Percentiles rank a stretch among this genome's conserved stretches.
Evolutionary conservation across 257 asterid genomes (phyloP).

Genomic region (Hygrophila difformis): DNA sequence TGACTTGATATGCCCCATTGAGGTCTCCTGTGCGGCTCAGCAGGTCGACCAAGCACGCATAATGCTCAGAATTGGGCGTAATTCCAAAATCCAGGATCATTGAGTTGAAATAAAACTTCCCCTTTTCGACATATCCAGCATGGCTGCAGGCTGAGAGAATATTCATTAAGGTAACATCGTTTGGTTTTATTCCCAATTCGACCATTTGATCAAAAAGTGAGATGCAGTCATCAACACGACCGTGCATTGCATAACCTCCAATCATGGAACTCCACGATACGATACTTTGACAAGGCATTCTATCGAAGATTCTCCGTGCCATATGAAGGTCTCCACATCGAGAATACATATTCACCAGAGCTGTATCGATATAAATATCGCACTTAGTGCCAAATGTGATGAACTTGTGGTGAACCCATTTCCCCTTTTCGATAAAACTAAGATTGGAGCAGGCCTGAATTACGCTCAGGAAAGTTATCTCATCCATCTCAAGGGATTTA

Average conservation of each 20-base stretch:
- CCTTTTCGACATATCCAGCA: conserved; percentile 63
- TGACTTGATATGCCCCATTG: conserved; percentile 50
- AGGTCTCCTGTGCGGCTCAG: conserved; percentile 82
- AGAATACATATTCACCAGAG: conserved; percentile 71
- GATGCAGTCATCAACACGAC: conserved; percentile 45
- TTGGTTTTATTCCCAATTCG: conserved; percentile 54
- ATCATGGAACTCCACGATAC: conserved; percentile 88
- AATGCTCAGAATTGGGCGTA: conserved; percentile 60
- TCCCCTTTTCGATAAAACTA: conserved; percentile 60
- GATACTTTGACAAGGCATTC: conserved; percentile 37
- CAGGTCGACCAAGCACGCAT: conserved; percentile 79
- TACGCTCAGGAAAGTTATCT: conserved; percentile 62
- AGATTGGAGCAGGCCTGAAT: conserved; percentile 78
- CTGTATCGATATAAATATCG: conserved; percentile 57
- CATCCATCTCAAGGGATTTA: conserved; percentile 40
- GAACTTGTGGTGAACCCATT: conserved; percentile 73
- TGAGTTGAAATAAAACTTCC: conserved; percentile 52
- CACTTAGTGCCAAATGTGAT: conserved; percentile 36
- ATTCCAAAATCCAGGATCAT: conserved; percentile 47
- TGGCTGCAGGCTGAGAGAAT: conserved; percentile 82
- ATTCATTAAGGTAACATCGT: conserved; percentile 61
- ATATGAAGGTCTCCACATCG: conserved; percentile 65
- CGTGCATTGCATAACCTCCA: conserved; percentile 79
- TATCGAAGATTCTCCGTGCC: conserved; percentile 55
- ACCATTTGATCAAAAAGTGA: conserved; percentile 51